phyloP scores from a whole-genome alignment of 2,329 filamentous ascomycete species.

The Ophiostoma himal-ulmi region DNA sequence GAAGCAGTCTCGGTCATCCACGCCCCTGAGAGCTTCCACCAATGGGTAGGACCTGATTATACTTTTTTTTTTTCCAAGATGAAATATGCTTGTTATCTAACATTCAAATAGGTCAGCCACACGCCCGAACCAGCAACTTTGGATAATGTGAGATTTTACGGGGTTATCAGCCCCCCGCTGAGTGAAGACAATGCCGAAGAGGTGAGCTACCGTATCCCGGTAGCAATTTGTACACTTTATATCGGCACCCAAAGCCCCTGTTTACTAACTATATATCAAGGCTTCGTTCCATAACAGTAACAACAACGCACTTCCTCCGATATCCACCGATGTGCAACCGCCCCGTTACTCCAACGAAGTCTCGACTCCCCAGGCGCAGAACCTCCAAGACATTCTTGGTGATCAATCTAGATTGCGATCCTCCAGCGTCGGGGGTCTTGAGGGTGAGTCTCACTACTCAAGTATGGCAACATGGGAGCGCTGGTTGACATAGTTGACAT shows the following conservation, averaged over 20 bases:
- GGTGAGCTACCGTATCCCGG: constrained; percentile 30
- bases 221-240: neutral
- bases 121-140: constrained; percentile 16
- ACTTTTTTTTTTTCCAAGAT: neutral
- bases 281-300: neutral
- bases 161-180: constrained; percentile 35
- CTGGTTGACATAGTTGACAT: neutral
- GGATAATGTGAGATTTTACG: constrained; percentile 30
- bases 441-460: constrained; percentile 50
- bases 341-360: constrained; percentile 60
- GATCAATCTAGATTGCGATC: constrained; percentile 54
- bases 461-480: neutral
- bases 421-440: constrained; percentile 67
- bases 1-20: constrained; percentile 88
- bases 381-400: constrained; percentile 63
- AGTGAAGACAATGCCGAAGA: constrained; percentile 35
- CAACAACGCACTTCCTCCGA: constrained; percentile 50
- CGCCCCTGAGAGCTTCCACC: constrained; percentile 73
- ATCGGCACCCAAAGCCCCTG: neutral
- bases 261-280: neutral
- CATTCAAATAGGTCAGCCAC: constrained; percentile 11
- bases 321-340: constrained; percentile 68
- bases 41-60: constrained; percentile 54
- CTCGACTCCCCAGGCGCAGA: constrained; percentile 77
- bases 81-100: neutral